Conservation (phyloP, 2,329 filamentous ascomycete species). For the Xylogone sp. region DNA sequence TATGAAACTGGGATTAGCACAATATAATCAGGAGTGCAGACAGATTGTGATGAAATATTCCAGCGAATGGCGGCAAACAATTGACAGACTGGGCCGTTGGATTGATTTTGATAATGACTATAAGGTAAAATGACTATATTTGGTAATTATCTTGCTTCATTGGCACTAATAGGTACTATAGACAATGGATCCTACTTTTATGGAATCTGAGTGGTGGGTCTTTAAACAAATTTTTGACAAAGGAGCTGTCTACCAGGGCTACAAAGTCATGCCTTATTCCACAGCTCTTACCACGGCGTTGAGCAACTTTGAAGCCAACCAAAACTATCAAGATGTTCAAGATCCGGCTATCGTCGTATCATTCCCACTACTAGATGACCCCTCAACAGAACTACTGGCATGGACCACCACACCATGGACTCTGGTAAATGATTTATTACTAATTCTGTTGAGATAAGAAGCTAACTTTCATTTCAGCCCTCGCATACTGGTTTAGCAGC, state of each 20-base stretch:
- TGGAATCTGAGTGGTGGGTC: constrained; percentile 97
- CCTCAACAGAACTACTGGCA: constrained; percentile 71
- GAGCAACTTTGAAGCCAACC: constrained; percentile 90
- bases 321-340: constrained; percentile 91
- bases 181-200: constrained; percentile 94
- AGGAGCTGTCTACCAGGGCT: constrained; percentile 82
- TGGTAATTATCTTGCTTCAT: no score
- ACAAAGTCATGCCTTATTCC: constrained; percentile 93
- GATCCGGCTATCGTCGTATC: constrained; percentile 87
- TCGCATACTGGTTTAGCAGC: constrained; percentile 75
- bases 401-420: constrained; percentile 94
- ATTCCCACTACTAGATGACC: constrained; percentile 77
- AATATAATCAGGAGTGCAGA: constrained; percentile 88
- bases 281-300: constrained; percentile 85
- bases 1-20: constrained; percentile 76
- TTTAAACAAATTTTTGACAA: constrained; percentile 93
- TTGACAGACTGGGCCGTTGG: constrained; percentile 88
- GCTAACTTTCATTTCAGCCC: constrained; percentile 36
- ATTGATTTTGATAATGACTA: constrained; percentile 98
- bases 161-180: constrained; percentile 25
- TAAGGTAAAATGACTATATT: constrained; percentile 60
- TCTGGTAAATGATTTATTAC: constrained; percentile 32
- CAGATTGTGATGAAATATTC: constrained; percentile 92
- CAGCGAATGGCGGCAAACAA: constrained; percentile 80
- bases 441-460: neutral